Percentiles rank a stretch among this genome's conserved stretches.
Conservation (phyloP, 257 asterid genomes). For the Ballota nigra region DNA sequence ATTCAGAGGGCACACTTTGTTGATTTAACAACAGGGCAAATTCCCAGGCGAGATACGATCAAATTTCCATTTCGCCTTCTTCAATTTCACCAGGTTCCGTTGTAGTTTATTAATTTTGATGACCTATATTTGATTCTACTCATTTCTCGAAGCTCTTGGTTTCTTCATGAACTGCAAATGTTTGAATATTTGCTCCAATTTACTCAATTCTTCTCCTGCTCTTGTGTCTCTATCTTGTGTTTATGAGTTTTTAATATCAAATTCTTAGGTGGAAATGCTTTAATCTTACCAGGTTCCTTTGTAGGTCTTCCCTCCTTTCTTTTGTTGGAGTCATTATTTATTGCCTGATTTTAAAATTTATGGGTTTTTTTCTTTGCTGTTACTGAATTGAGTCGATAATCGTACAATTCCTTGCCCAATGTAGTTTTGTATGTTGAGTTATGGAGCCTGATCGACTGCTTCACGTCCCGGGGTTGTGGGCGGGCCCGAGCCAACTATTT, state of each 20-base stretch:
- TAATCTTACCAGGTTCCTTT: too few species aligned
- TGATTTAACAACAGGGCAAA: too few species aligned
- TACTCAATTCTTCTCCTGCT: neutral
- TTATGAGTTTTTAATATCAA: neutral
- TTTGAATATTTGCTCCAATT: neutral
- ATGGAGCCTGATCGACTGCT: too few species aligned
- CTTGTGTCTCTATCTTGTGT: neutral
- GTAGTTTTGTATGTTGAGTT: too few species aligned
- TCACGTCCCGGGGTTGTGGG: too few species aligned
- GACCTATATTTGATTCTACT: neutral
- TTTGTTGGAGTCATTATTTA: neutral
- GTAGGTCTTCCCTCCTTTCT: neutral
- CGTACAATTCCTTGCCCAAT: too few species aligned
- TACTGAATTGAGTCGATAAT: too few species aligned
- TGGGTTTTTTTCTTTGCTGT: neutral
- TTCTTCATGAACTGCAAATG: neutral
- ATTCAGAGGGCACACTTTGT: neutral
- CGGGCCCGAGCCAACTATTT: too few species aligned
- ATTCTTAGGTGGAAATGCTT: neutral
- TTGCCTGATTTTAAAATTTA: neutral
- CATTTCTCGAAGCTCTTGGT: neutral
- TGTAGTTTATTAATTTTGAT: neutral
- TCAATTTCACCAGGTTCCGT: slow-evolving; percentile 18
- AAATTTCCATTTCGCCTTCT: neutral
- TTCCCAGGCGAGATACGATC: neutral